Conservation (phyloP, 2,329 filamentous ascomycete genomes). For the Diplodia intermedia region DNA sequence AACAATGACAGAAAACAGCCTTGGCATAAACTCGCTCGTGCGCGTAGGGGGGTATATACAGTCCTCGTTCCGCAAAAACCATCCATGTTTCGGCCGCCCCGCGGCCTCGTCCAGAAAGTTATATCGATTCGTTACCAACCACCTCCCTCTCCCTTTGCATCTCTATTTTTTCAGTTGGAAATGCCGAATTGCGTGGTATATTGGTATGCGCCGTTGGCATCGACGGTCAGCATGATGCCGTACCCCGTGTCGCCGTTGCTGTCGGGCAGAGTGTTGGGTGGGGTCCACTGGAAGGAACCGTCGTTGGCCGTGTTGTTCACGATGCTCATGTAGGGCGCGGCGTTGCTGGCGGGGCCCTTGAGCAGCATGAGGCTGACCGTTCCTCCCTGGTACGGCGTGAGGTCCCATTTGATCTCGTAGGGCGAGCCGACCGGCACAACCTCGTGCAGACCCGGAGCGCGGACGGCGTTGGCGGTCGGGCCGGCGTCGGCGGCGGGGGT, state of each 20-base stretch:
- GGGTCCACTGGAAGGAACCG: constrained; percentile 64
- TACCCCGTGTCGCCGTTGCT: constrained; percentile 58
- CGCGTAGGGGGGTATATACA: constrained; percentile 1
- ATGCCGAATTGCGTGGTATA: constrained; percentile 68
- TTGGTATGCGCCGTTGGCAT: constrained; percentile 66
- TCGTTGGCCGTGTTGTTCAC: constrained; percentile 60
- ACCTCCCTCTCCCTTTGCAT: neutral
- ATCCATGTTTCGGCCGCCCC: neutral
- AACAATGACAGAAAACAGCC: neutral
- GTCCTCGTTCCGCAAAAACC: neutral
- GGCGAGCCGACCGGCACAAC: constrained; percentile 61
- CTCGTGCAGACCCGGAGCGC: constrained; percentile 51
- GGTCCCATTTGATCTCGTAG: constrained; percentile 66
- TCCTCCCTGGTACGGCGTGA: constrained; percentile 47
- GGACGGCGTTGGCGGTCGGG: constrained; percentile 62
- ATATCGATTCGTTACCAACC: neutral
- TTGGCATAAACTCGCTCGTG: neutral
- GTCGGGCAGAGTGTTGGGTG: constrained; percentile 54
- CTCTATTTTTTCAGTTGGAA: constrained; percentile 47
- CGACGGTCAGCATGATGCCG: constrained; percentile 67
- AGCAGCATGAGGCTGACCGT: constrained; percentile 65
- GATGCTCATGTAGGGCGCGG: constrained; percentile 58
- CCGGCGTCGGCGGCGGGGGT: constrained; percentile 47
- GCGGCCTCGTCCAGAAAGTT: neutral
- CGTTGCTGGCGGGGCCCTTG: constrained; percentile 64